phyloP scores from a whole-genome alignment of 805 yeast species.

The Candida sithepensis region DNA sequence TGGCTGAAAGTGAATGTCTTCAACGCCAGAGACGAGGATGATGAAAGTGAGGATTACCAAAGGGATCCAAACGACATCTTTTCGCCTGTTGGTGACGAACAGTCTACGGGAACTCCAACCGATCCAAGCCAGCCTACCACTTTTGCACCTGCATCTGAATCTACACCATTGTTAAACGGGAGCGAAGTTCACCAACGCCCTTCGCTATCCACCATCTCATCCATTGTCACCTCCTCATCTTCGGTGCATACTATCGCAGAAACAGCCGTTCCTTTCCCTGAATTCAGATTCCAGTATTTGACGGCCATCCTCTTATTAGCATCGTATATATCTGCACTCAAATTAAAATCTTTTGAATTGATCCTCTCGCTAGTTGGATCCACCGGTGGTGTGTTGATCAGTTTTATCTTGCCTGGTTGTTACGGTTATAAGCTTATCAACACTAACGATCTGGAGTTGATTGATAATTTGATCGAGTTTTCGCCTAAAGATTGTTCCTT shows the following conservation, averaged over 20 bases:
- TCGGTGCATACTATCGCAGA: background rate
- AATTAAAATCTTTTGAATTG: slow-evolving; percentile 61
- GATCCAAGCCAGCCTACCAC: background rate
- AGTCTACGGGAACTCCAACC: background rate
- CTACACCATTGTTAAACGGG: background rate
- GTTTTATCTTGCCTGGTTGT: slow-evolving; percentile 74
- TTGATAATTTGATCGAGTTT: slow-evolving; percentile 11
- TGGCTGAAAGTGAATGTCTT: slow-evolving; percentile 31
- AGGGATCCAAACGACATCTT: background rate
- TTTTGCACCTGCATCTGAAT: background rate
- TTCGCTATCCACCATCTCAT: background rate
- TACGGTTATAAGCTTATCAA: slow-evolving; percentile 63
- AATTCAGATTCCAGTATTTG: slow-evolving; percentile 42
- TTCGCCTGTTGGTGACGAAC: background rate
- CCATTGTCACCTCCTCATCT: background rate
- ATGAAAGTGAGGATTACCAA: background rate
- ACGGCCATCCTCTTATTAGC: slow-evolving; percentile 43
- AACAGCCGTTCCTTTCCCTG: slow-evolving; percentile 41
- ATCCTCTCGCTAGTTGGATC: slow-evolving; percentile 76
- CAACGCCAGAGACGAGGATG: background rate
- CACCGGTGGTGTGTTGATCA: slow-evolving; percentile 77
- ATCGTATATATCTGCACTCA: slow-evolving; percentile 55
- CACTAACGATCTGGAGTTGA: slow-evolving; percentile 16
- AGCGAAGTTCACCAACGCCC: background rate
- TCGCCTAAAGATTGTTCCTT: slow-evolving; percentile 23